These are phyloP conservation scores for Eucalyptus grandis DNA, from an alignment of 345 rosid species.

Conservation along the genomic window DNA sequence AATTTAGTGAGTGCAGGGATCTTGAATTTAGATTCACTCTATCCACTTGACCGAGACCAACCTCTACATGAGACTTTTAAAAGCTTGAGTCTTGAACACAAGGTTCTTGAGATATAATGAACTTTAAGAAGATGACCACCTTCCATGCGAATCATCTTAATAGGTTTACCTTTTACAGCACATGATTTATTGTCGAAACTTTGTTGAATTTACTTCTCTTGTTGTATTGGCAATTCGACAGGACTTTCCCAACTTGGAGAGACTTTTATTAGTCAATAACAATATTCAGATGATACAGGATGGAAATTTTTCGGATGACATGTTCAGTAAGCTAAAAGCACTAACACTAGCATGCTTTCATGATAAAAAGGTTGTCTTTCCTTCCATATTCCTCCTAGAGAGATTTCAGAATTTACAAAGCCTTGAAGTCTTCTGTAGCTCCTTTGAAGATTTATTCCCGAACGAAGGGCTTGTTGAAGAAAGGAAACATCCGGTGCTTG, in stretches of 20 bases:
- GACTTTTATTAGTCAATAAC: background rate
- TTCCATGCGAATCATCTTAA: rapidly evolving
- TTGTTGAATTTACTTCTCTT: background rate
- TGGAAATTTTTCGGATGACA: background rate
- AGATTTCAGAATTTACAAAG: background rate
- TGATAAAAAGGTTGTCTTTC: background rate
- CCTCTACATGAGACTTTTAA: background rate
- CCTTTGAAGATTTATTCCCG: background rate
- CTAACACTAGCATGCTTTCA: background rate
- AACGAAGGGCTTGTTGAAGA: rapidly evolving
- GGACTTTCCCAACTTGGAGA: background rate
- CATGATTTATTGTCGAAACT: rapidly evolving
- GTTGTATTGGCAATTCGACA: background rate
- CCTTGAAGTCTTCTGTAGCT: background rate
- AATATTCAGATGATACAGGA: background rate
- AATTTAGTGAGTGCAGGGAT: too few relatives aligned
- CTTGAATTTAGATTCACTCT: background rate
- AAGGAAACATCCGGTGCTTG: rapidly evolving
- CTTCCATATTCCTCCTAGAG: background rate
- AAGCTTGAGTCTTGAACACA: too few relatives aligned
- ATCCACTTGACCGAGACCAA: background rate
- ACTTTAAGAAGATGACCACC: too few relatives aligned
- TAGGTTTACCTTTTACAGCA: background rate
- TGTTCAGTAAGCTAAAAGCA: background rate
- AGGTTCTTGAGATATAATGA: too few relatives aligned